Evolutionary conservation across 768 basidiomycete genomes (phyloP), one percentile per base, ranked within the genome.

Genomic region (Chalciporus sphaerocephalus): DNA sequence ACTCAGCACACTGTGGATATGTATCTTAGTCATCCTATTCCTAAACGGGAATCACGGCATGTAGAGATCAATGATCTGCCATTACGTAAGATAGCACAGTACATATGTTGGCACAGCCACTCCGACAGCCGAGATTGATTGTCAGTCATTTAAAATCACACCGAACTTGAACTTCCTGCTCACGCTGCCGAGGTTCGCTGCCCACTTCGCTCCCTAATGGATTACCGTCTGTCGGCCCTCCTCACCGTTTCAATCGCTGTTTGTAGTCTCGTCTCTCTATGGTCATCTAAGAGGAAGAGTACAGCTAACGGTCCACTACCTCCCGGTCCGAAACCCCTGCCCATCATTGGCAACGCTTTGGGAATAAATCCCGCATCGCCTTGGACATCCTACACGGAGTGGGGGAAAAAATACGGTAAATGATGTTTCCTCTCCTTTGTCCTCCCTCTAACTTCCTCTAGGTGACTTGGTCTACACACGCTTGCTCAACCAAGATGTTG

Each of bases 321-420:
- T n/a, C 75, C 74, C 15, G 81, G 80, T 17, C 81, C 81, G 1
- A 69, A 64, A 42, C 74, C 74, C 17, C 55, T 81, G 18, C 65
- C 65, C 23, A 37, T 66, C 38, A 34, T 66, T 20, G 65, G 65
- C 6, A 63, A 61, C 16, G 53, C 58, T n/a, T 38, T 60, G 23
- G 67, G 56, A 5, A 51, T 69, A 16, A 44, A 58, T n/a, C 41
- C 50, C 0, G 20, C 48, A n/a, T 54, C 43, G 5, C 66, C 67
- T 3, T 69, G 68, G 68, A 13, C 48, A 22, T 58, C 67, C 2
- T 69, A 68, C 44, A 59, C 65, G 0, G 48, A 51, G 0, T 69
- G 69, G 68, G 59, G 56, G 0, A 55, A 53, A 38, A 44, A 16
- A 20, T 67, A 69, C 16, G 68, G 68, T 66, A 30, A 10, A 33